A percentile compares a stretch with the other conserved stretches of the same genome.
Conservation (phyloP, 345 rosid species). For the Aquilaria malaccensis region DNA sequence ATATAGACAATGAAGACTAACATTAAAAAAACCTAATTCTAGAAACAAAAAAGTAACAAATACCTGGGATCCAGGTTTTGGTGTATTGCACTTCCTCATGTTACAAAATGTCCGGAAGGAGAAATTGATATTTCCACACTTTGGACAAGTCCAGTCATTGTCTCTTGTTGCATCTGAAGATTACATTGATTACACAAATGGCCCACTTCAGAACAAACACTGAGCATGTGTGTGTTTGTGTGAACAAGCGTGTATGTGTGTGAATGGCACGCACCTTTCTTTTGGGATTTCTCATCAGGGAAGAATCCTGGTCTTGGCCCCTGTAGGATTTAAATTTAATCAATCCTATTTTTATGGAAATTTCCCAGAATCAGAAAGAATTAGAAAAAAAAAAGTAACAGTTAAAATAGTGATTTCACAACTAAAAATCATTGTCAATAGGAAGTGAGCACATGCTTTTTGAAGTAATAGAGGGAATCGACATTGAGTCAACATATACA, state of each 20-base stretch:
- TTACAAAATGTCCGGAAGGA: slow-evolving; percentile 85
- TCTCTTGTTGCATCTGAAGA: slow-evolving; percentile 64
- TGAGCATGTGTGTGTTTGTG: no score
- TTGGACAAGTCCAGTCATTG: slow-evolving; percentile 92
- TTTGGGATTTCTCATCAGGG: slow-evolving; percentile 66
- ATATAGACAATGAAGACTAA: no score
- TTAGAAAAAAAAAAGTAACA: neutral
- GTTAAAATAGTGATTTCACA: neutral
- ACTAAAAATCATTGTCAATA: no score
- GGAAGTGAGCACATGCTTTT: no score
- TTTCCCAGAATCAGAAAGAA: neutral
- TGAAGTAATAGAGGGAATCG: no score
- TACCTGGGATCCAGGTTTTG: slow-evolving; percentile 92
- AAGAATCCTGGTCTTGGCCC: slow-evolving; percentile 73
- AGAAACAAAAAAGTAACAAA: slow-evolving; percentile 9
- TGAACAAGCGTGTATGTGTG: neutral
- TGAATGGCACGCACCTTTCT: slow-evolving; percentile 32
- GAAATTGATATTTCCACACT: slow-evolving; percentile 88
- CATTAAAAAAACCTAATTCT: no score
- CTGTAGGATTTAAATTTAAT: slow-evolving; percentile 26
- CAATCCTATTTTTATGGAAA: neutral
- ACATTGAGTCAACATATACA: slow-evolving; percentile 4
- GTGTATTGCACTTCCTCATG: slow-evolving; percentile 95
- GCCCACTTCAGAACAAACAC: neutral
- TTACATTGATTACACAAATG: no score